These are phyloP conservation scores for Trichoderma polysporum DNA, from an alignment of 2,329 filamentous ascomycete genomes.

Conservation along the genomic window DNA sequence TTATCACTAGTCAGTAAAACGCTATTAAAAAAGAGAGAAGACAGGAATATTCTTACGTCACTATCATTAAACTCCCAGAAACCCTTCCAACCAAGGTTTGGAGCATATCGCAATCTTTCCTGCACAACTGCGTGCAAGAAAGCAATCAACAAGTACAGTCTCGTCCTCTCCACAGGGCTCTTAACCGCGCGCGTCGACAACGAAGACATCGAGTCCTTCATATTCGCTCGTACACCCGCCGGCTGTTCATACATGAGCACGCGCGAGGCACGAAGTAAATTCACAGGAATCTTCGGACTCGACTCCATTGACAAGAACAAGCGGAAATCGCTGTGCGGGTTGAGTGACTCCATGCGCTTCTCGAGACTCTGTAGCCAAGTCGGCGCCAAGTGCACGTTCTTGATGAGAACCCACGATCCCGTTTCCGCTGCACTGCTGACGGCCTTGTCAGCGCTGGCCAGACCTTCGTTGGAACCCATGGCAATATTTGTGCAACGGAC, in stretches of 20 bases:
- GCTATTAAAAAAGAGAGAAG: neutral
- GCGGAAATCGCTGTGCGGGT: conserved; percentile 88
- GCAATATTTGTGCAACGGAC: conserved; percentile 93
- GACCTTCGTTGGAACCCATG: conserved; percentile 96
- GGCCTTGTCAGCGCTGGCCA: conserved; percentile 91
- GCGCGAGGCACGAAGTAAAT: conserved; percentile 85
- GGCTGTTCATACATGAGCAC: conserved; percentile 98
- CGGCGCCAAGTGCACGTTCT: conserved; percentile 96
- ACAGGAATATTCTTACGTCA: conserved; percentile 69
- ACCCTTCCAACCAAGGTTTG: conserved; percentile 92
- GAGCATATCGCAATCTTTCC: conserved; percentile 90
- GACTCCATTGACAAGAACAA: conserved; percentile 98
- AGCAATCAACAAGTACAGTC: conserved; percentile 85
- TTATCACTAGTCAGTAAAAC: conserved; percentile 19
- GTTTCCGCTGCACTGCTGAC: conserved; percentile 88
- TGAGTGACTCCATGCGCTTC: conserved; percentile 93
- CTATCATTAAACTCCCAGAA: conserved; percentile 99
- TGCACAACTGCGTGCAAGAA: conserved; percentile 97
- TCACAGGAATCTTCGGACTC: conserved; percentile 94
- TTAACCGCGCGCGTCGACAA: conserved; percentile 74
- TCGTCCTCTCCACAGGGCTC: conserved; percentile 83
- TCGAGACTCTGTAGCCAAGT: conserved; percentile 96
- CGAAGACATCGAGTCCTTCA: conserved; percentile 93
- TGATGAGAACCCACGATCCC: conserved; percentile 95
- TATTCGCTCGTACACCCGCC: conserved; percentile 92